Base-by-base conservation (phyloP, 1,139 yeast species). In the Wickerhamiella infanticola region DNA sequence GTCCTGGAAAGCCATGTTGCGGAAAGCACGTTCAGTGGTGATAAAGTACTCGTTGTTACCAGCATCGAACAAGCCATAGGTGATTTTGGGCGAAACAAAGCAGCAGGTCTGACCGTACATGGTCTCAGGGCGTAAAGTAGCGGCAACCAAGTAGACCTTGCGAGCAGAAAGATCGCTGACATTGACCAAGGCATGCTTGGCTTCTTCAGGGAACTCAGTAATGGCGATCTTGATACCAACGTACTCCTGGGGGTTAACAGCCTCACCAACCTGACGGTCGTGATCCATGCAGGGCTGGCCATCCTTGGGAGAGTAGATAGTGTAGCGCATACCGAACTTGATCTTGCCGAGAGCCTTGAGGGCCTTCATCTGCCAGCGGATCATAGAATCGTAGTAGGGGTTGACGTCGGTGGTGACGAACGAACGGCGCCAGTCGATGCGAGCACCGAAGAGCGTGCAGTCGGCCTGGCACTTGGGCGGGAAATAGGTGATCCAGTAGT, bases 281-380 rank as follows among this genome's bases (percentile, higher is more conserved):
- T 90, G 99, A 66, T 90, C 98, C 86, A 90, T 88, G 73, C 99
- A 90, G 42, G 98, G 94, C 70, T 90, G 99, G 51, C 96, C 96
- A 67, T 90, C 98, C 69, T 83, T 88, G 61, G 88, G 95, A 39
- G 97, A 88, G 68, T 84, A 90, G 58, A 90, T 85, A 55, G 99
- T 93, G 72, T 86, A 85, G 69, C 99, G 81, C 70, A 90, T 94
- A 64, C 98, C 99, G 58, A 90, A 90, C 71, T 88, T 90, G 68
- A 90, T 86, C 68, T 86, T 90, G 51, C 93, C 94, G 49, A 75
- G 68, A 45, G 77, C 88, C 69, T 79, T 83, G 62, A 93, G 77
- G 62, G 82, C 75, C 69, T 81, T 85, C 75, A 90, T 83, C 66
- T 86, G 95, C 98, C 99, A 90, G 71, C 93, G 79, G 49, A 90